A percentile compares a stretch with the other conserved stretches of the same genome.
Evolutionary conservation across 2,329 filamentous ascomycete species (phyloP).

Genomic region (Metarhizium album): DNA sequence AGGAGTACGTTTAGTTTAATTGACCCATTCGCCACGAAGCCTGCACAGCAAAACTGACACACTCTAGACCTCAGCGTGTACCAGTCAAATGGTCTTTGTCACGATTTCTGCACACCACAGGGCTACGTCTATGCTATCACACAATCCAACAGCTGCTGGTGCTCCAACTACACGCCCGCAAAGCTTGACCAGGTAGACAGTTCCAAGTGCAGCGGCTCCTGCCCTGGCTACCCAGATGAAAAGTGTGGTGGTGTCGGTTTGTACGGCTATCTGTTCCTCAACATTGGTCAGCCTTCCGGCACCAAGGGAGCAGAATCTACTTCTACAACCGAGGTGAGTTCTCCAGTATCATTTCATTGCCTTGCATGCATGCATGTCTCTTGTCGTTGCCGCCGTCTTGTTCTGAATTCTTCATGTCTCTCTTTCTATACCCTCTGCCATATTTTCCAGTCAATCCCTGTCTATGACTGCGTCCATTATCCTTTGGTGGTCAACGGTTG

Average conservation of each 20-base stretch:
- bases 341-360: conserved; percentile 1
- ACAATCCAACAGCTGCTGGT: conserved; percentile 59
- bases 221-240: conserved; percentile 59
- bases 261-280: conserved; percentile 56
- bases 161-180: conserved; percentile 56
- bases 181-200: conserved; percentile 27
- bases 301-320: conserved; percentile 28
- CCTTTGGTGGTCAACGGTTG: neutral
- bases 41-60: neutral
- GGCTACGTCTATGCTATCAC: conserved; percentile 59
- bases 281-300: conserved; percentile 40
- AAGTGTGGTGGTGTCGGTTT: conserved; percentile 51
- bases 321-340: conserved; percentile 18
- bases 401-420: neutral
- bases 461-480: neutral
- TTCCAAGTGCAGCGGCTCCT: conserved; percentile 42
- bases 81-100: conserved; percentile 62
- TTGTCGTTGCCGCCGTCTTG: neutral
- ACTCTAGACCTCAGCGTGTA: conserved; percentile 40
- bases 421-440: neutral
- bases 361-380: neutral
- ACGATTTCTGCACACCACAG: conserved; percentile 39
- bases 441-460: neutral
- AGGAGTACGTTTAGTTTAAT: conserved; percentile 22
- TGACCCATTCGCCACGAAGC: neutral